Conservation (phyloP, 2,329 filamentous ascomycete species). For the Apiospora pterosperma region DNA sequence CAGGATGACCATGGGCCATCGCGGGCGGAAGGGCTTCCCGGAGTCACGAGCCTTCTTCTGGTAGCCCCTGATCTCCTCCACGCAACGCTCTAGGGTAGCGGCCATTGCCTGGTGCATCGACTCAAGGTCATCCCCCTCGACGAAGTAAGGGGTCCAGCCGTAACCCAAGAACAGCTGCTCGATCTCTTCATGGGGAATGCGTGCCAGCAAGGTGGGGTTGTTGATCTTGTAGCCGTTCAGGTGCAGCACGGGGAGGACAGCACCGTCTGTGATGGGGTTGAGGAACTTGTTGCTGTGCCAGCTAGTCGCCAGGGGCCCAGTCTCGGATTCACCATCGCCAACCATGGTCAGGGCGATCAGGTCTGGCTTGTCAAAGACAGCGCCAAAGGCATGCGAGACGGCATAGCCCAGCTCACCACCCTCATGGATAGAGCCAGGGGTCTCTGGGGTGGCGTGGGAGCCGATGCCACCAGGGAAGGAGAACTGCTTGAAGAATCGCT, state of each 20-base stretch:
- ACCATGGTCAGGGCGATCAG: slow-evolving; percentile 76
- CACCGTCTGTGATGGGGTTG: slow-evolving; percentile 74
- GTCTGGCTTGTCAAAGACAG: slow-evolving; percentile 71
- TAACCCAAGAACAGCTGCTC: slow-evolving; percentile 68
- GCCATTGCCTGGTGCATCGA: slow-evolving; percentile 83
- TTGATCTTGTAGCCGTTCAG: slow-evolving; percentile 86
- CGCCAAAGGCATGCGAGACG: slow-evolving; percentile 73
- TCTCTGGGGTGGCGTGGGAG: slow-evolving; percentile 76
- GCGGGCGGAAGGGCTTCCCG: slow-evolving; percentile 65
- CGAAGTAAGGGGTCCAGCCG: slow-evolving; percentile 77
- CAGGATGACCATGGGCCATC: slow-evolving; percentile 77
- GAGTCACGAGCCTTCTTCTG: slow-evolving; percentile 71
- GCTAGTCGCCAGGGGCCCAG: slow-evolving; percentile 71
- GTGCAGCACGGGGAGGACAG: slow-evolving; percentile 73
- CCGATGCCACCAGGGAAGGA: slow-evolving; percentile 78
- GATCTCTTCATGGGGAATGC: slow-evolving; percentile 72
- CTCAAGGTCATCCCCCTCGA: slow-evolving; percentile 70
- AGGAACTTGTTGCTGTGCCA: slow-evolving; percentile 85
- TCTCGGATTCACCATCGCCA: slow-evolving; percentile 79
- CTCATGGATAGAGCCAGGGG: slow-evolving; percentile 73
- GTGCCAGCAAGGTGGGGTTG: slow-evolving; percentile 70
- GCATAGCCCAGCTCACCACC: slow-evolving; percentile 81
- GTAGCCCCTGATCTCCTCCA: slow-evolving; percentile 63
- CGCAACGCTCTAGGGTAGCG: slow-evolving; percentile 68
- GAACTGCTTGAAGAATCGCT: slow-evolving; percentile 78